phyloP scores from a whole-genome alignment of 2,329 filamentous ascomycete species.

The Monosporascus cannonballus region DNA sequence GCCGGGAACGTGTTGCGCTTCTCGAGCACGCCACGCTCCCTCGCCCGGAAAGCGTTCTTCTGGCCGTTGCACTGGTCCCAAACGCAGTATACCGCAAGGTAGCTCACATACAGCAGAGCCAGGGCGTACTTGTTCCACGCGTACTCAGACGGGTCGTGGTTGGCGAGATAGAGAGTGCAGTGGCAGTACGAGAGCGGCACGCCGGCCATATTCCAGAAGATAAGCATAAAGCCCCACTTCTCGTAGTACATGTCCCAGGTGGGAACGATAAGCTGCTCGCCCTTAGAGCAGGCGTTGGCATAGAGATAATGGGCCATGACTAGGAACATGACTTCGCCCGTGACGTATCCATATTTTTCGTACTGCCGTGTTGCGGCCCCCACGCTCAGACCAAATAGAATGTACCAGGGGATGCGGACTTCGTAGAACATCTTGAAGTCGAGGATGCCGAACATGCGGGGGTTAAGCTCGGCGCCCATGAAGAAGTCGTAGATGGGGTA shows the following conservation, averaged over 20 bases:
- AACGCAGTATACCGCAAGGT: constrained; percentile 80
- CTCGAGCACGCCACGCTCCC: constrained; percentile 65
- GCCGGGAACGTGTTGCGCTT: constrained; percentile 80
- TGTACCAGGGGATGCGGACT: constrained; percentile 87
- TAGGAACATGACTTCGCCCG: constrained; percentile 76
- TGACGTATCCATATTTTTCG: constrained; percentile 79
- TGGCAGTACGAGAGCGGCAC: constrained; percentile 91
- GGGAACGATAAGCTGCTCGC: constrained; percentile 82
- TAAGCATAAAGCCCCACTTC: constrained; percentile 96
- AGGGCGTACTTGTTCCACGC: constrained; percentile 67
- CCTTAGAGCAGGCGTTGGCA: constrained; percentile 87
- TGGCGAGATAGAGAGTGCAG: constrained; percentile 84
- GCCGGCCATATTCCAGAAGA: constrained; percentile 94
- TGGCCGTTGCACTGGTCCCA: constrained; percentile 92
- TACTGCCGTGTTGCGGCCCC: constrained; percentile 77
- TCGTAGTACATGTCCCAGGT: constrained; percentile 98
- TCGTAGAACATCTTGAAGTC: constrained; percentile 98
- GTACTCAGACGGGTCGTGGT: constrained; percentile 73
- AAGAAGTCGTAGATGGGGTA: constrained; percentile 85
- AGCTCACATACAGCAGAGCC: constrained; percentile 58
- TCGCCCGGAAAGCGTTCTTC: constrained; percentile 85
- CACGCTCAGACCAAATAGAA: constrained; percentile 72
- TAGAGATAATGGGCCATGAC: constrained; percentile 89
- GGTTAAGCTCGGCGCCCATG: constrained; percentile 87
- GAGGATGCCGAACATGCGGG: constrained; percentile 76